phyloP scores from a whole-genome alignment of 495 filamentous ascomycete genomes.

The Xylaria castorea region DNA sequence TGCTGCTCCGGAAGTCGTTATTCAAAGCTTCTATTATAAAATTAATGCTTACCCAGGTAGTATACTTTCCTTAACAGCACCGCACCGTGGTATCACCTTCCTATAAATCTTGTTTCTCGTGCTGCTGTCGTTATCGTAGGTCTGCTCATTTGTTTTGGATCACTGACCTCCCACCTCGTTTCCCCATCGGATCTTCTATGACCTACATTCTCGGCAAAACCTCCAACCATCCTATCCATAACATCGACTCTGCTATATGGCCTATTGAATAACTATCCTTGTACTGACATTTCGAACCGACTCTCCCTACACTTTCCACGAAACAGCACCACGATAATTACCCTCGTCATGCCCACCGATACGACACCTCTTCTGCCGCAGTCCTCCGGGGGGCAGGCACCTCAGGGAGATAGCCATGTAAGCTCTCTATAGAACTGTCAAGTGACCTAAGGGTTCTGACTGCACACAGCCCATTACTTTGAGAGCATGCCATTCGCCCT shows the following conservation, averaged over 20 bases:
- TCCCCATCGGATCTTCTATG: not conserved
- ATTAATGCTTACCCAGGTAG: not conserved
- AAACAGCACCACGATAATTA: conserved; percentile 11
- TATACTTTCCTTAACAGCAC: not conserved
- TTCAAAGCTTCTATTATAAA: not conserved
- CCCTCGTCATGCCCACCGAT: conserved; percentile 36
- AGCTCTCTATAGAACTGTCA: conserved; percentile 12
- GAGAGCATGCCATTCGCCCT: conserved; percentile 60
- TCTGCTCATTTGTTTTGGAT: not conserved
- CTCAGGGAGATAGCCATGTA: conserved; percentile 44
- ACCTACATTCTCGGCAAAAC: not conserved
- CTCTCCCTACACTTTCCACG: conserved; percentile 15
- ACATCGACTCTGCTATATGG: conserved; percentile 21
- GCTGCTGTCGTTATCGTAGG: not conserved
- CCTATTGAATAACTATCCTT: conserved; percentile 27
- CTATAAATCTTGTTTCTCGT: not conserved
- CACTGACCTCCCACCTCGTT: not conserved
- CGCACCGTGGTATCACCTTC: not conserved
- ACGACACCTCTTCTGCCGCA: conserved; percentile 50
- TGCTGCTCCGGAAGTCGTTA: not conserved
- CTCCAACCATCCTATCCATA: not conserved
- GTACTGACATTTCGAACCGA: not conserved
- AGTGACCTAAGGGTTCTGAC: conserved; percentile 28
- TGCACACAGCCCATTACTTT: conserved; percentile 52
- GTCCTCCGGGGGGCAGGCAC: conserved; percentile 32